These are phyloP conservation scores for Aurantiochytrium sp. DNA, from an alignment of 108 stramenopile species.

Conservation along the genomic window DNA sequence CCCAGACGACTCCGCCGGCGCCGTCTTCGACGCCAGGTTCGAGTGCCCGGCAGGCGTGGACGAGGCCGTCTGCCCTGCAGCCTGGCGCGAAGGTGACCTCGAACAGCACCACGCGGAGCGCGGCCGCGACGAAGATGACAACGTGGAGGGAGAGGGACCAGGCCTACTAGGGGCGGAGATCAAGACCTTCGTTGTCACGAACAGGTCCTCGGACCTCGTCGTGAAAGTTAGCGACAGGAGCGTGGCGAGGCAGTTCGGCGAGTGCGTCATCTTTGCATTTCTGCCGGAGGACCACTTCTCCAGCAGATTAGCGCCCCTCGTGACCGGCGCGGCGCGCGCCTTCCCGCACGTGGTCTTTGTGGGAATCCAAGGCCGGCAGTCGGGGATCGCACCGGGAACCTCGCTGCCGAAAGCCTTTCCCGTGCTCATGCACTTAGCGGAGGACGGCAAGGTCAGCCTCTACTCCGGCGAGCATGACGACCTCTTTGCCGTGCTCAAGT, in stretches of 20 bases:
- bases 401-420: background rate
- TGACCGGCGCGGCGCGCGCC: background rate
- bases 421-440: background rate
- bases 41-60: background rate
- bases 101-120: too few relatives aligned
- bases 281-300: background rate
- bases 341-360: constrained; percentile 25
- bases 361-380: background rate
- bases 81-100: background rate
- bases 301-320: background rate
- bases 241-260: background rate
- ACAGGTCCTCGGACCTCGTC: background rate
- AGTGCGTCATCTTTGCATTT: background rate
- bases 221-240: background rate
- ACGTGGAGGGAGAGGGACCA: too few relatives aligned
- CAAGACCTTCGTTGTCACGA: too few relatives aligned
- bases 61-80: background rate
- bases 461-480: background rate
- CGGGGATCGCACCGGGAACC: background rate
- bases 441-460: background rate
- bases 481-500: background rate
- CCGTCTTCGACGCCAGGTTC: background rate
- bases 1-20: background rate
- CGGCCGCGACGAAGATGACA: too few relatives aligned
- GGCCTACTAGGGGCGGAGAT: too few relatives aligned